These are phyloP conservation scores for Pichia nakasei DNA, from an alignment of 805 yeast species.

Conservation along the genomic window DNA sequence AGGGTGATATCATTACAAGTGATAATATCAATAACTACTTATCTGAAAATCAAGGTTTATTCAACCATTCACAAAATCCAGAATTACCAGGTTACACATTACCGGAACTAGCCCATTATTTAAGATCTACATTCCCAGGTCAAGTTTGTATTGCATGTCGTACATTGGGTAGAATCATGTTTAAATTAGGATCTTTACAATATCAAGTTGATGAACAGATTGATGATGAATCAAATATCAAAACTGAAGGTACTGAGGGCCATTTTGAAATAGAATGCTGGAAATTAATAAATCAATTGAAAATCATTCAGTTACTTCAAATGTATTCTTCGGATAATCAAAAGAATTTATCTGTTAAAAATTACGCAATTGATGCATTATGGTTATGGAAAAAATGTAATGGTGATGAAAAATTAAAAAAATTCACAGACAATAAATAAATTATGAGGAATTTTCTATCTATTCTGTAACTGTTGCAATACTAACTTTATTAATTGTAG, in stretches of 20 bases:
- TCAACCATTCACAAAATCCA: slow-evolving; percentile 87
- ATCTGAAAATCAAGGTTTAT: slow-evolving; percentile 49
- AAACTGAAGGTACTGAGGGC: slow-evolving; percentile 25
- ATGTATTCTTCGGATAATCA: slow-evolving; percentile 59
- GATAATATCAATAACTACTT: slow-evolving; percentile 16
- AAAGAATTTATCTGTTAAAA: slow-evolving; percentile 62
- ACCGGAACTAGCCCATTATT: slow-evolving; percentile 67
- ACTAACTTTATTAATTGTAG: slow-evolving; percentile 44
- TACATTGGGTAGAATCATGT: slow-evolving; percentile 78
- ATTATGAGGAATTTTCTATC: too few relatives aligned
- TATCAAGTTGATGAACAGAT: slow-evolving; percentile 32
- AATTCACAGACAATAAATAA: neutral
- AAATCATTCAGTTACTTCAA: slow-evolving; percentile 56
- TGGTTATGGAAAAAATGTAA: slow-evolving; percentile 75
- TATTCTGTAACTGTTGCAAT: slow-evolving; percentile 18
- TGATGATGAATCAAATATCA: slow-evolving; percentile 18
- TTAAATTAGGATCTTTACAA: slow-evolving; percentile 60
- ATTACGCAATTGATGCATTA: slow-evolving; percentile 80
- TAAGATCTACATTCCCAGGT: slow-evolving; percentile 71
- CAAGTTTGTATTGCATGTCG: slow-evolving; percentile 84
- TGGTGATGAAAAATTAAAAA: slow-evolving; percentile 26
- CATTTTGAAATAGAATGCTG: slow-evolving; percentile 52
- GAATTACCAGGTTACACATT: slow-evolving; percentile 88
- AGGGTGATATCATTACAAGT: slow-evolving; percentile 59
- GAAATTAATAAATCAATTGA: slow-evolving; percentile 57